Evolutionary conservation across 495 filamentous ascomycete species (phyloP).

Genomic region (Articulospora tetracladia): DNA sequence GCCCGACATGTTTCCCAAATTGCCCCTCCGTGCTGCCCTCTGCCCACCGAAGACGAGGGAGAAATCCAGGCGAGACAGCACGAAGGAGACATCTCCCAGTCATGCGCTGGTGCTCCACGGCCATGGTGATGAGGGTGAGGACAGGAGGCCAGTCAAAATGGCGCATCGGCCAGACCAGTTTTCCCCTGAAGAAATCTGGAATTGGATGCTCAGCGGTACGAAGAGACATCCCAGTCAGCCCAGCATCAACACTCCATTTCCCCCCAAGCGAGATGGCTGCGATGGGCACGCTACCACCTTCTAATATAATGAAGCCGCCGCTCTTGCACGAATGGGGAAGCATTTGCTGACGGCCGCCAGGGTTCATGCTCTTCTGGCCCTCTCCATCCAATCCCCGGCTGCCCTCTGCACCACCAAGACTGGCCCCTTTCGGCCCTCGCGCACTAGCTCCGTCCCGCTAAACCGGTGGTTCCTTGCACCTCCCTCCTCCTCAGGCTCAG

Average conservation of each 20-base stretch:
- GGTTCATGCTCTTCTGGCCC: not conserved
- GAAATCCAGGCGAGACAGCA: not conserved
- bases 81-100: not conserved
- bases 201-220: constrained; percentile 4
- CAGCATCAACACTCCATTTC: not conserved
- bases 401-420: not conserved
- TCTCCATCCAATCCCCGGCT: not conserved
- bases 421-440: not conserved
- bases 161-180: not conserved
- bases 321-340: not conserved
- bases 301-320: not conserved
- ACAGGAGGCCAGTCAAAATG: not conserved
- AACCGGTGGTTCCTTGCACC: too few species aligned
- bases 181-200: constrained; percentile 2
- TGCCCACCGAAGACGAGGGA: not conserved
- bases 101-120: not conserved
- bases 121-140: not conserved
- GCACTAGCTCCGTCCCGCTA: not conserved
- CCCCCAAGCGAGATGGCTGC: not conserved
- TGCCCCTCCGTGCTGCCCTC: not conserved
- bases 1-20: not conserved
- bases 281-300: not conserved
- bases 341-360: not conserved
- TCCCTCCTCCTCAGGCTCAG: not conserved
- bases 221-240: not conserved